phyloP scores from a whole-genome alignment of 805 yeast species.

The Starmerella vaccinii region DNA sequence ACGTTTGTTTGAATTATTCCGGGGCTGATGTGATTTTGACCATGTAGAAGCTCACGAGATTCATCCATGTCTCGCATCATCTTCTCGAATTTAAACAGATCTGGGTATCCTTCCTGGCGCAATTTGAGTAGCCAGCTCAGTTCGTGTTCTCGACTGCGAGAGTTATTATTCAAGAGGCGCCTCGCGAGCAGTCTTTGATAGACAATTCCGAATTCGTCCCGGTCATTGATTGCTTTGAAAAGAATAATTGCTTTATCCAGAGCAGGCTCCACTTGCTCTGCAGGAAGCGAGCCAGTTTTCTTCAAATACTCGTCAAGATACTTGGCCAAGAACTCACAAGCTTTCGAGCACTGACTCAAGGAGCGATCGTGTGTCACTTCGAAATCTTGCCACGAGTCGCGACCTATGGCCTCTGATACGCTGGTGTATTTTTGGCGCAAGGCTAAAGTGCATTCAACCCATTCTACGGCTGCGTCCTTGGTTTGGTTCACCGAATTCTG shows the following conservation, averaged over 20 bases:
- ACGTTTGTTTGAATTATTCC: slow-evolving; percentile 37
- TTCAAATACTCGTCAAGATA: slow-evolving; percentile 76
- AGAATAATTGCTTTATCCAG: slow-evolving; percentile 75
- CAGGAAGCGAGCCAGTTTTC: slow-evolving; percentile 53
- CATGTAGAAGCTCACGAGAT: slow-evolving; percentile 53
- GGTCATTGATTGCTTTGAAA: slow-evolving; percentile 79
- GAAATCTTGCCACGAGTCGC: not conserved
- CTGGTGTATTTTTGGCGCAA: slow-evolving; percentile 6
- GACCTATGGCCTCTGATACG: slow-evolving; percentile 4
- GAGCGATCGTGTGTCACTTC: not conserved
- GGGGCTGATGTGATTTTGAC: slow-evolving; percentile 39
- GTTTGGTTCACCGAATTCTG: not conserved
- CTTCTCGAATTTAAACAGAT: slow-evolving; percentile 53
- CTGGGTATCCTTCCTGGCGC: slow-evolving; percentile 7
- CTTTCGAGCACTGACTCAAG: not conserved
- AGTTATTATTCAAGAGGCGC: slow-evolving; percentile 74
- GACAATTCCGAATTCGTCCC: slow-evolving; percentile 85
- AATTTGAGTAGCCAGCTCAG: slow-evolving; percentile 33
- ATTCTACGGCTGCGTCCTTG: not conserved
- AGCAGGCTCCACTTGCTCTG: slow-evolving; percentile 48
- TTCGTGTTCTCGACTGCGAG: slow-evolving; percentile 74
- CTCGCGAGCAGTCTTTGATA: slow-evolving; percentile 83
- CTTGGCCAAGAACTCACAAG: slow-evolving; percentile 17
- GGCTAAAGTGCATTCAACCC: not conserved
- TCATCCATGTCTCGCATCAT: slow-evolving; percentile 91